Conservation (phyloP, 2,329 filamentous ascomycete genomes). For the Tolypocladium ovalisporum region DNA sequence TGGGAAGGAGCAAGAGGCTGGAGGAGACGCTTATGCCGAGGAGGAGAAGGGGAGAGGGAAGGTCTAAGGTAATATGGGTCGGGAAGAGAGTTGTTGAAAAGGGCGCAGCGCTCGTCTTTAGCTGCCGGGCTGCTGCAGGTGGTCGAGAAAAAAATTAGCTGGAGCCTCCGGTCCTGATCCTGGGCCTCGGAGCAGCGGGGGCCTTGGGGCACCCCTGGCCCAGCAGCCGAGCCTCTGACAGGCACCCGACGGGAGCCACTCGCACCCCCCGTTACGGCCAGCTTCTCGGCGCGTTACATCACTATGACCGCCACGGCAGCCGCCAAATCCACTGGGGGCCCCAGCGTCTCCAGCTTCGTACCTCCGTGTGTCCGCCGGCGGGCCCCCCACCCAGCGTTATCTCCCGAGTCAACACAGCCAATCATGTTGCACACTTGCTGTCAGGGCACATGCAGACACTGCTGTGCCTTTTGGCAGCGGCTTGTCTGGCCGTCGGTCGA, state of each 20-base stretch:
- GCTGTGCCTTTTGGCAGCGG: background rate
- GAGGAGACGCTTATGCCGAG: slow-evolving; percentile 12
- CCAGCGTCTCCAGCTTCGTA: slow-evolving; percentile 1
- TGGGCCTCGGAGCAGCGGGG: slow-evolving; percentile 1
- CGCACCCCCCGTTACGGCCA: background rate
- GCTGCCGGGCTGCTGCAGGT: slow-evolving; percentile 8
- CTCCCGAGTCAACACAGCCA: background rate
- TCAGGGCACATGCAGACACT: background rate
- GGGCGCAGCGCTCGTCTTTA: slow-evolving; percentile 15
- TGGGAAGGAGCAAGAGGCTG: slow-evolving; percentile 15
- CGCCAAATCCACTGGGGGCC: background rate
- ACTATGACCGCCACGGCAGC: background rate
- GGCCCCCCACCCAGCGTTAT: background rate
- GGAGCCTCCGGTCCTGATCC: background rate
- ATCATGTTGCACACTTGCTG: background rate
- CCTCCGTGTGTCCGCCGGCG: slow-evolving; percentile 2
- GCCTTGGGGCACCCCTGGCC: background rate
- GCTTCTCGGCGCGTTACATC: slow-evolving; percentile 1
- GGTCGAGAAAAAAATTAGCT: slow-evolving; percentile 11
- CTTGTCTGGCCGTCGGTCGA: background rate
- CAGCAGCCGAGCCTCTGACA: background rate
- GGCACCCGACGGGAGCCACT: background rate
- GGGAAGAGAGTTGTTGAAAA: slow-evolving; percentile 18
- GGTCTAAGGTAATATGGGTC: slow-evolving; percentile 16
- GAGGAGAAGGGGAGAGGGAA: slow-evolving; percentile 22